These are phyloP conservation scores for Podila horticola DNA, from an alignment of 192 early-diverging fungal genomes.

Conservation along the genomic window DNA sequence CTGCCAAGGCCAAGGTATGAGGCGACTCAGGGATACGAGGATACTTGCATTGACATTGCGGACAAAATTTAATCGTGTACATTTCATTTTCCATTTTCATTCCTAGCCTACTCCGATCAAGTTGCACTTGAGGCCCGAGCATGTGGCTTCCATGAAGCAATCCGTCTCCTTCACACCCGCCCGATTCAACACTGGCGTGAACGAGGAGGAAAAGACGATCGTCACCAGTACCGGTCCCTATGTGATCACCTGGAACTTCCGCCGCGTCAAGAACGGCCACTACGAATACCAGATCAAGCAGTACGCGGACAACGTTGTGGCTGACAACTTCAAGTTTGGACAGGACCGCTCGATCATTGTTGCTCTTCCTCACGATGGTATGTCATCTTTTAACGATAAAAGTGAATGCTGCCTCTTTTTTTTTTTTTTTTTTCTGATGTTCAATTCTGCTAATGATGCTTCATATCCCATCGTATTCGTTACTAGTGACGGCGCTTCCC, in stretches of 20 bases:
- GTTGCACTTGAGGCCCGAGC: conserved; percentile 87
- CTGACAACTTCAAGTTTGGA: conserved; percentile 92
- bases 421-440: neutral
- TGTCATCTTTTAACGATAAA: neutral
- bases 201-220: conserved; percentile 81
- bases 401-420: neutral
- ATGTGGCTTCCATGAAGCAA: conserved; percentile 82
- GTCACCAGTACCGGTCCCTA: conserved; percentile 91
- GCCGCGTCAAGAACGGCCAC: conserved; percentile 79
- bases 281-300: conserved; percentile 91
- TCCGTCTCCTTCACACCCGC: conserved; percentile 84
- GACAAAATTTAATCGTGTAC: too few relatives aligned
- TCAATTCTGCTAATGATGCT: neutral
- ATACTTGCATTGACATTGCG: too few relatives aligned
- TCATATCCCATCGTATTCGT: neutral
- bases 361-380: conserved; percentile 60
- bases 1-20: conserved; percentile 68
- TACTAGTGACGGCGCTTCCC: conserved; percentile 26
- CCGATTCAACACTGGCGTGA: conserved; percentile 81
- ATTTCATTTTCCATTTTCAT: neutral
- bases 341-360: conserved; percentile 88
- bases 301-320: conserved; percentile 83
- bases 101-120: conserved; percentile 66
- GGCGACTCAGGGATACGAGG: neutral
- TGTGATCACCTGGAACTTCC: conserved; percentile 94